These are phyloP conservation scores for Coemansia sp. DNA, from an alignment of 192 early-diverging fungal genomes.

Conservation along the genomic window DNA sequence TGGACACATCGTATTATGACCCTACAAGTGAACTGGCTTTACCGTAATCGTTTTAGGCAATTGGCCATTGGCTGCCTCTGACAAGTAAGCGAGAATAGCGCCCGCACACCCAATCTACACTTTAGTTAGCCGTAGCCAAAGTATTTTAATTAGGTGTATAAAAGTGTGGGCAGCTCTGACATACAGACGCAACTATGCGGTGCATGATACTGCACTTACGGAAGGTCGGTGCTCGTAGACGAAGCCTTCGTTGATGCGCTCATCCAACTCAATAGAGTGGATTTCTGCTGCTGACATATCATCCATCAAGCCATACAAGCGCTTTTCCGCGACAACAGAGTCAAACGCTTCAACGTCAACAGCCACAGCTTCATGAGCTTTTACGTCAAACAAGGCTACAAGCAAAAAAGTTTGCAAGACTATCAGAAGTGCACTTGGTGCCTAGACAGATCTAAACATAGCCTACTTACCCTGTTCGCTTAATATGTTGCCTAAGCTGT, in stretches of 20 bases:
- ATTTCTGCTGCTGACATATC: background rate
- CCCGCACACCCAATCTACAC: constrained; percentile 41
- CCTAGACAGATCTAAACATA: too few relatives aligned
- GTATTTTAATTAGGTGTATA: constrained; percentile 7
- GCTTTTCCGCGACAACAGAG: background rate
- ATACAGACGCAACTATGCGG: background rate
- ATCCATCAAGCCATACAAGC: background rate
- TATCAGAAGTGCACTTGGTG: too few relatives aligned
- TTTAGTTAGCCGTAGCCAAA: background rate
- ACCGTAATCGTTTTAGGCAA: background rate
- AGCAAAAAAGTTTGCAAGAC: background rate
- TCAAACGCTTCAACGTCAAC: background rate
- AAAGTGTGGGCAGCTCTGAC: background rate
- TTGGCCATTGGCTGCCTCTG: background rate
- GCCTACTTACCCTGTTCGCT: constrained; percentile 13
- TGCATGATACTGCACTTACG: background rate
- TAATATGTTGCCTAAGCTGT: background rate
- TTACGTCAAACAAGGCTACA: background rate
- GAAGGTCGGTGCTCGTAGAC: background rate
- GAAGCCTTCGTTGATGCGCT: background rate
- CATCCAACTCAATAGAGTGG: background rate
- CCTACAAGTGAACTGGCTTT: constrained; percentile 17
- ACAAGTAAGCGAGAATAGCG: constrained; percentile 29
- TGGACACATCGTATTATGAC: background rate
- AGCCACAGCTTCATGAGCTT: background rate